Base-by-base conservation (phyloP, 2,329 filamentous ascomycete genomes). In the Monilinia vaccinii-corymbosi region DNA sequence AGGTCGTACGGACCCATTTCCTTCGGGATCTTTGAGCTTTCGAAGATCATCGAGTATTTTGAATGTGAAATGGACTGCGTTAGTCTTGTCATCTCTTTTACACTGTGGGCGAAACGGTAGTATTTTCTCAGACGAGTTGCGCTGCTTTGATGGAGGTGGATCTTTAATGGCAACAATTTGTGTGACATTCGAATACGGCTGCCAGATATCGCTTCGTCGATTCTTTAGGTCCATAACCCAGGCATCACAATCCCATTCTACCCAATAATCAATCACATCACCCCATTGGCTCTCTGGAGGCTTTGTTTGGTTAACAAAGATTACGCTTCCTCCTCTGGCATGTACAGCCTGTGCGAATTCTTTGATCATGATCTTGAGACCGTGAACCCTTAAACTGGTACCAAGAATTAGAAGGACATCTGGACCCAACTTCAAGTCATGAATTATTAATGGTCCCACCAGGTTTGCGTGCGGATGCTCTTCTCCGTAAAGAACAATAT, bases 401-500 rank as follows among this genome's bases (percentile, higher is more conserved):
- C 87, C 87, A 48, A 90, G 76, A 58, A 90, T 86, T 7, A 90
- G 76, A 23, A 90, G 74, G 62, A 88, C 76, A 65, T 89, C 86
- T 0, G 86, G 87, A 3, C 79, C 79, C 3, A 86, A 75, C 3
- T 77, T 77, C 1, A 89, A 74, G 67, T 90, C 87, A 61, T 88
- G 84, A 16, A 85, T 84, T 16, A 88, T 79, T 14, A 90, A 81
- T 2, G 83, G 82, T 25, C 83, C 85, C 64, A 90, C 86, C 6
- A 87, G 76, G 61, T 88, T 83, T 2, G 84, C 82, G 36, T 81
- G 81, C 0, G 87, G 87, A 66, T 90, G 85, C 56, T 89, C 85
- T 69, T 90, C 86, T 25, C 86, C 86, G 67, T 89, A 90, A 0
- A 90, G 75, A 1, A 90, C 86, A 66, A 90, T 87, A 66, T 90